These are phyloP conservation scores for Didymellaceae sp. DNA, from an alignment of 2,329 filamentous ascomycete genomes.

Conservation along the genomic window DNA sequence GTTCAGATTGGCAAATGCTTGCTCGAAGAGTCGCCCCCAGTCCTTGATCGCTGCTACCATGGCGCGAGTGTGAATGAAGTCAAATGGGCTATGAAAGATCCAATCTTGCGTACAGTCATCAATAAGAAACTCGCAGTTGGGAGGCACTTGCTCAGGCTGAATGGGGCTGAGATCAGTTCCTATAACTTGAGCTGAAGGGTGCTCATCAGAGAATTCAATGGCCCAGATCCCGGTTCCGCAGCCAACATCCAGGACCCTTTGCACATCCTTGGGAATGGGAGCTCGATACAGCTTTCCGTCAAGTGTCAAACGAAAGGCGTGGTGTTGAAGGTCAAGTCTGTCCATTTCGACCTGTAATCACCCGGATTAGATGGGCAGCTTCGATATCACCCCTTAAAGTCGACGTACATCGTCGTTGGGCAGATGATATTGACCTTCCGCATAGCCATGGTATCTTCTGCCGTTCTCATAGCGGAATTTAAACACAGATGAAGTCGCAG, in stretches of 20 bases:
- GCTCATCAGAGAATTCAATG: slow-evolving; percentile 42
- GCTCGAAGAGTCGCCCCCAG: slow-evolving; percentile 58
- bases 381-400: neutral
- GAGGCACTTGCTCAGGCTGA: slow-evolving; percentile 39
- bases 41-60: slow-evolving; percentile 62
- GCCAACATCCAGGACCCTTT: slow-evolving; percentile 42
- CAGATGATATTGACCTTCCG: slow-evolving; percentile 40
- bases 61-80: slow-evolving; percentile 63
- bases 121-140: slow-evolving; percentile 45
- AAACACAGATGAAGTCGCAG: slow-evolving; percentile 39
- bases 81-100: slow-evolving; percentile 61
- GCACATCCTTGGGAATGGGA: slow-evolving; percentile 34
- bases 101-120: slow-evolving; percentile 57
- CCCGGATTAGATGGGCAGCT: slow-evolving; percentile 11
- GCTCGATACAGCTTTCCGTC: slow-evolving; percentile 40
- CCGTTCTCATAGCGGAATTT: slow-evolving; percentile 41
- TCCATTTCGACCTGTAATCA: slow-evolving; percentile 34
- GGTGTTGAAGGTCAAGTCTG: slow-evolving; percentile 43
- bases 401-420: slow-evolving; percentile 41
- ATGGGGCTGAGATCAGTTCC: slow-evolving; percentile 47
- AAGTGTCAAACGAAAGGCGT: slow-evolving; percentile 42
- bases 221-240: slow-evolving; percentile 45
- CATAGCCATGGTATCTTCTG: slow-evolving; percentile 41
- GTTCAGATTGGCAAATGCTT: slow-evolving; percentile 49
- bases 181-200: slow-evolving; percentile 42